Evolutionary conservation across 306 rosid genomes (phyloP), one percentile per base, ranked within the genome.

Genomic region (Trifolium repens): DNA sequence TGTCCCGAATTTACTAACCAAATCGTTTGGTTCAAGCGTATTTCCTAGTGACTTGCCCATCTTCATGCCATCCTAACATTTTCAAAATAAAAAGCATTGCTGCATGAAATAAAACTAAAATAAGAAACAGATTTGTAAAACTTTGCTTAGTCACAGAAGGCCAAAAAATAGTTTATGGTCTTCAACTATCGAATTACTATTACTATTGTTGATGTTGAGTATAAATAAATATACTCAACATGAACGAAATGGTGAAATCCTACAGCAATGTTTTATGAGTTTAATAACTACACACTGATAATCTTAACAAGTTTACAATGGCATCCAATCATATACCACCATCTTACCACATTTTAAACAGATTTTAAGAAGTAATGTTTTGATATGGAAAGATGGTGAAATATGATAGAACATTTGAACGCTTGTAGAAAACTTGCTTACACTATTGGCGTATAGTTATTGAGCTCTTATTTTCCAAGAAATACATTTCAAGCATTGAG

Each of bases 41-140:
- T 94, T 94, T 57, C 99, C 99, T 35, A 92, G 83, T 7, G 99
- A 87, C 78, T 94, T 91, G 67, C 99, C 99, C 99, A 94, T 92
- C 87, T 94, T 94, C 99, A 90, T 82, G 78, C 99, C 99, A 89
- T 92, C 99, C 99, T 94, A 90, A 79, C 87, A 88, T 78, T 78
- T 82, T 69, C 88, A 86, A 88, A 83, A 85, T 81, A 84, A 87
- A 89, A 94, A 77, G 73, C 78, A 81, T 83, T 78, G 91, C 89
- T 83, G 92, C 89, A 88, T 91, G 82, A 89, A 82, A 85, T 87
- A 65, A 86, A 92, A 86, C 79, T 84, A 53, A 66, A 69, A 75
- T 66, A 87, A 81, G 88, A 87, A 83, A 82, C 32, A 73, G 72
- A 72, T 77, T 52, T 75, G 47, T 22, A 77, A 80, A 72, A 55